Percentiles rank a stretch among this genome's conserved stretches.
Conservation (phyloP, 129 eudicot species). For the Centrapalus pauciflorus region DNA sequence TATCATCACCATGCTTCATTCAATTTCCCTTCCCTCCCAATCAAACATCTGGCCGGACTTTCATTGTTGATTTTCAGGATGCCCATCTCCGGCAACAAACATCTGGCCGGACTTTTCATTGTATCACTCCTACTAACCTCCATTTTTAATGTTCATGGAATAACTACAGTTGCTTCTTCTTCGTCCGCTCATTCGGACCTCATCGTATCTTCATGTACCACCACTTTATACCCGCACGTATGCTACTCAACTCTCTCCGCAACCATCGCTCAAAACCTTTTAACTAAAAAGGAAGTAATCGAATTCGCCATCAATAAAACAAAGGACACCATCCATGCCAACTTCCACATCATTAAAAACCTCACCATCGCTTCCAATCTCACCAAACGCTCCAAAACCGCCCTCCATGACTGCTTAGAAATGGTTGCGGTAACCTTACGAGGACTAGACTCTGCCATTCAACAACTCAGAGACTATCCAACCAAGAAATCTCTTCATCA, state of each 20-base stretch:
- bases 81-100: too few species aligned
- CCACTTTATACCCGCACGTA: constrained; percentile 54
- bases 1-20: too few species aligned
- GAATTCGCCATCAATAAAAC: constrained; percentile 49
- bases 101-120: too few species aligned
- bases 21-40: too few species aligned
- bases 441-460: constrained; percentile 36
- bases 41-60: too few species aligned
- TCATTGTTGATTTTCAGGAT: too few species aligned
- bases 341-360: constrained; percentile 37
- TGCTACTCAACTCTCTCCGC: constrained; percentile 47
- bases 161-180: too few species aligned
- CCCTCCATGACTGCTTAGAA: constrained; percentile 66
- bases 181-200: not conserved
- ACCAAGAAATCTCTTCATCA: constrained; percentile 21
- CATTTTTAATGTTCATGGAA: not conserved
- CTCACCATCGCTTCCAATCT: constrained; percentile 14
- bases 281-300: constrained; percentile 47
- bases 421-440: constrained; percentile 50
- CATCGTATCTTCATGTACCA: constrained; percentile 39
- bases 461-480: constrained; percentile 38
- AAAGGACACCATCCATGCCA: constrained; percentile 30
- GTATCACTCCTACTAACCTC: not conserved
- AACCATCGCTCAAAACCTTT: constrained; percentile 4
- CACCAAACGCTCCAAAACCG: constrained; percentile 44